Conservation (phyloP, 2,329 filamentous ascomycete genomes). For the Aureobasidium sp. region DNA sequence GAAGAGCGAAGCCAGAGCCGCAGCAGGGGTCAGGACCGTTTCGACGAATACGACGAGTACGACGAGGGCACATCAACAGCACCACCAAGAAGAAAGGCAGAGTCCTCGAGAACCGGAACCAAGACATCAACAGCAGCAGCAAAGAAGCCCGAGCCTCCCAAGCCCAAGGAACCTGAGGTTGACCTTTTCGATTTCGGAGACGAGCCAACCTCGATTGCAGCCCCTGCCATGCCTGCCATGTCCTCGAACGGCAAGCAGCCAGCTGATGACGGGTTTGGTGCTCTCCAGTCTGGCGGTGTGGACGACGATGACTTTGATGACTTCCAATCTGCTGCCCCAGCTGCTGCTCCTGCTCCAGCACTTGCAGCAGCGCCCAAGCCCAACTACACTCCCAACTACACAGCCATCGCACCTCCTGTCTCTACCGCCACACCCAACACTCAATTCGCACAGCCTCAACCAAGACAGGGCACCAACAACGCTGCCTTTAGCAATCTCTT, state of each 20-base stretch:
- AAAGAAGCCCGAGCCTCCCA: conserved; percentile 64
- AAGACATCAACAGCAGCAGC: conserved; percentile 31
- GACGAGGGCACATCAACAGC: conserved; percentile 62
- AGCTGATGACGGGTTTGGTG: conserved; percentile 77
- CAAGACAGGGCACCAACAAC: conserved; percentile 74
- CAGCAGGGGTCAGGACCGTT: conserved; percentile 61
- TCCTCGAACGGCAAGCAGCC: conserved; percentile 39
- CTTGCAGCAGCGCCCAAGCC: conserved; percentile 29
- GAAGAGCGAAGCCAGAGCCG: conserved; percentile 60
- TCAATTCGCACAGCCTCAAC: conserved; percentile 75
- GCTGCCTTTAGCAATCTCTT: conserved; percentile 76
- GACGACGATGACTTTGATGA: conserved; percentile 92
- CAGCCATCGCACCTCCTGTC: conserved; percentile 40
- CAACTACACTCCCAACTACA: conserved; percentile 33
- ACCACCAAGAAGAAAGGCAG: conserved; percentile 47
- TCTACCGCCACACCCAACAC: conserved; percentile 49
- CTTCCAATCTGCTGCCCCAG: conserved; percentile 78
- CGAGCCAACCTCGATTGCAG: conserved; percentile 52
- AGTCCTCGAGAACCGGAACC: conserved; percentile 25
- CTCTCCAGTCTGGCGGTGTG: conserved; percentile 74
- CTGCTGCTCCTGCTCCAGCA: conserved; percentile 31
- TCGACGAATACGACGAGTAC: conserved; percentile 96
- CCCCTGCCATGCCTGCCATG: conserved; percentile 34
- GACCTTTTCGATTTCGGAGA: conserved; percentile 89
- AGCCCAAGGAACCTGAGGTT: conserved; percentile 80